Evolutionary conservation across 441 rosid species (phyloP).

Genomic region (Erodium trifolium): DNA sequence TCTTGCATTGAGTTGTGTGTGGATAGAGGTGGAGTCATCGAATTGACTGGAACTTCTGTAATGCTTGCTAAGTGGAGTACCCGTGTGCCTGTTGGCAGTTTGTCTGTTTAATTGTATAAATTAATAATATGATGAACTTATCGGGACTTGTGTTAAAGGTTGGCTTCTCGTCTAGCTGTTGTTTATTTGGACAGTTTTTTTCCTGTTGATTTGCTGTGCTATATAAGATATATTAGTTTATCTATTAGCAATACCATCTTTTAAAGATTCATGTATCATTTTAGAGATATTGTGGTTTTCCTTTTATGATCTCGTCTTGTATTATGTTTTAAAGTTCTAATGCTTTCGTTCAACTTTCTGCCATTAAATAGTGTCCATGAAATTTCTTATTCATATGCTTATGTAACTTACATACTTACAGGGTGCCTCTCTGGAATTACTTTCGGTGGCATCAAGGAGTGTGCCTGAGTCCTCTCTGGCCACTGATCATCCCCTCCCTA

Average conservation of each 20-base stretch:
- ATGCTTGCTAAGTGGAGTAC: too few species aligned
- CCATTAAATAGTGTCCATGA: neutral
- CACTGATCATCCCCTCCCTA: constrained; percentile 40
- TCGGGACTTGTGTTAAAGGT: too few species aligned
- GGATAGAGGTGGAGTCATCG: too few species aligned
- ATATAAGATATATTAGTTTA: too few species aligned
- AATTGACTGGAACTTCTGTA: too few species aligned
- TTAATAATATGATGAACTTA: too few species aligned
- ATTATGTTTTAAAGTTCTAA: neutral
- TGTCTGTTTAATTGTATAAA: too few species aligned
- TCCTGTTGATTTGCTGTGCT: too few species aligned
- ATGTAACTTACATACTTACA: constrained; percentile 18
- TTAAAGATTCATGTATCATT: neutral
- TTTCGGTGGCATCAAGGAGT: constrained; percentile 30
- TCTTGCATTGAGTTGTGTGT: too few species aligned
- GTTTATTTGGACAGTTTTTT: neutral
- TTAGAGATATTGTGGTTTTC: neutral
- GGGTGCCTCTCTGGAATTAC: constrained; percentile 36
- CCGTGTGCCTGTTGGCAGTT: too few species aligned
- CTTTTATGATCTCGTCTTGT: neutral
- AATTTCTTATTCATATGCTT: constrained; percentile 9
- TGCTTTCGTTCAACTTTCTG: neutral
- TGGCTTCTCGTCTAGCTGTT: too few species aligned
- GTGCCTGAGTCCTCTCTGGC: constrained; percentile 31
- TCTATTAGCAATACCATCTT: too few species aligned